Percentiles rank a stretch among this genome's conserved stretches.
phyloP scores from a whole-genome alignment of 202 grass and related monocot species.

The Panicum virgatum region DNA sequence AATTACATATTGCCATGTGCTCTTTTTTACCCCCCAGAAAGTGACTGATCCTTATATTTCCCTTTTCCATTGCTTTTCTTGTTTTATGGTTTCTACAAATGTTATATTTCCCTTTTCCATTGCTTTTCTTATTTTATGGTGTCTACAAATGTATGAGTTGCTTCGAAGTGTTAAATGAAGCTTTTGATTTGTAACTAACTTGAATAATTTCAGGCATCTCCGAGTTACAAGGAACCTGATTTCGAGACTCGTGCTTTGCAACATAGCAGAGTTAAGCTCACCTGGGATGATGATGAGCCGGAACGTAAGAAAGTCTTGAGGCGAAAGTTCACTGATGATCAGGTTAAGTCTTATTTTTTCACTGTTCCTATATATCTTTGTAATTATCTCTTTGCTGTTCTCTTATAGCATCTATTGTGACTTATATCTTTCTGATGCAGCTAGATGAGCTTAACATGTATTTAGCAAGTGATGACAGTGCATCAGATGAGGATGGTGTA shows the following conservation, averaged over 20 bases:
- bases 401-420: conserved; percentile 29
- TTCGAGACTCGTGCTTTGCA: conserved; percentile 85
- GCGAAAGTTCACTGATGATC: conserved; percentile 74
- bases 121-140: conserved; percentile 7
- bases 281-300: conserved; percentile 86
- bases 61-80: background rate
- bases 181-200: conserved; percentile 14
- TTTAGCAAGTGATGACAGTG: conserved; percentile 68
- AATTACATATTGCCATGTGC: background rate
- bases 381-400: conserved; percentile 19
- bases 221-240: conserved; percentile 71
- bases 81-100: background rate
- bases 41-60: background rate
- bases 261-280: conserved; percentile 82
- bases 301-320: conserved; percentile 74
- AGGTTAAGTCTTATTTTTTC: conserved; percentile 43
- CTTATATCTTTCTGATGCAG: conserved; percentile 34
- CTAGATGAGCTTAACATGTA: conserved; percentile 70
- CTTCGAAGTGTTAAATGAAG: conserved; percentile 2
- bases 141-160: conserved; percentile 1
- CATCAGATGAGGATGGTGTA: conserved; percentile 54
- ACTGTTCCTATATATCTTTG: background rate
- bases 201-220: conserved; percentile 55
- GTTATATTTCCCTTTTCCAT: too few relatives aligned
- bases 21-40: background rate